phyloP scores from a whole-genome alignment of 495 filamentous ascomycete genomes.

The Parachaetomium inaequale region DNA sequence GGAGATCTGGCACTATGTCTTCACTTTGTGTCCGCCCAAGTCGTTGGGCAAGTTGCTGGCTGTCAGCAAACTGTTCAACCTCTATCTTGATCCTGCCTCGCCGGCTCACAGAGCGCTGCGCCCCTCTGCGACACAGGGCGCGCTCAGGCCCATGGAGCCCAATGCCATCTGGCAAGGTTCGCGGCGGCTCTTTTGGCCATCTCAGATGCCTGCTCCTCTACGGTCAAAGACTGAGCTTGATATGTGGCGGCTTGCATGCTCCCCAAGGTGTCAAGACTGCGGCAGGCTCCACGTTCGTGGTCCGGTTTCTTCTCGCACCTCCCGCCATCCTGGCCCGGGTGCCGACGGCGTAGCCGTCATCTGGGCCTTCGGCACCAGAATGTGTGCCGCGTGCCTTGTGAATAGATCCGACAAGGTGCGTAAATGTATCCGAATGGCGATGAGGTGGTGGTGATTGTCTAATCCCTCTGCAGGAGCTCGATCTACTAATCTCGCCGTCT shows the following conservation, averaged over 20 bases:
- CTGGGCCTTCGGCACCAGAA: constrained; percentile 62
- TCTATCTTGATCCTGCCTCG: constrained; percentile 48
- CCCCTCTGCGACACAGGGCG: constrained; percentile 20
- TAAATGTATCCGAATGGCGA: not conserved
- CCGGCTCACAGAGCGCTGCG: constrained; percentile 24
- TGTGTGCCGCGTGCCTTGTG: constrained; percentile 61
- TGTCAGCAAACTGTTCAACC: constrained; percentile 52
- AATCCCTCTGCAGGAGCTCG: constrained; percentile 54
- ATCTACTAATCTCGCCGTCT: constrained; percentile 56
- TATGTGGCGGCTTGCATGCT: constrained; percentile 60
- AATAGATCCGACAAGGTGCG: constrained; percentile 57
- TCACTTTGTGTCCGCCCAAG: constrained; percentile 52
- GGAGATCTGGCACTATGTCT: constrained; percentile 56
- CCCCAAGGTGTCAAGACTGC: constrained; percentile 55
- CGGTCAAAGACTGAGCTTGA: constrained; percentile 52
- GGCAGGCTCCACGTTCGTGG: constrained; percentile 27
- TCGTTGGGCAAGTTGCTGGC: constrained; percentile 48
- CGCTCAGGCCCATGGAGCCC: constrained; percentile 37
- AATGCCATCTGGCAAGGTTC: constrained; percentile 60
- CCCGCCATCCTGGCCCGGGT: constrained; percentile 53
- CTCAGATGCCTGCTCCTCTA: constrained; percentile 56
- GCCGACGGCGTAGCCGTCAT: constrained; percentile 49
- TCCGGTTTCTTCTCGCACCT: not conserved
- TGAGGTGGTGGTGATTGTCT: constrained; percentile 1
- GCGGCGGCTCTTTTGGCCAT: constrained; percentile 52